Base-by-base conservation (phyloP, 2,329 filamentous ascomycete genomes). In the Domatiomyces globalis region DNA sequence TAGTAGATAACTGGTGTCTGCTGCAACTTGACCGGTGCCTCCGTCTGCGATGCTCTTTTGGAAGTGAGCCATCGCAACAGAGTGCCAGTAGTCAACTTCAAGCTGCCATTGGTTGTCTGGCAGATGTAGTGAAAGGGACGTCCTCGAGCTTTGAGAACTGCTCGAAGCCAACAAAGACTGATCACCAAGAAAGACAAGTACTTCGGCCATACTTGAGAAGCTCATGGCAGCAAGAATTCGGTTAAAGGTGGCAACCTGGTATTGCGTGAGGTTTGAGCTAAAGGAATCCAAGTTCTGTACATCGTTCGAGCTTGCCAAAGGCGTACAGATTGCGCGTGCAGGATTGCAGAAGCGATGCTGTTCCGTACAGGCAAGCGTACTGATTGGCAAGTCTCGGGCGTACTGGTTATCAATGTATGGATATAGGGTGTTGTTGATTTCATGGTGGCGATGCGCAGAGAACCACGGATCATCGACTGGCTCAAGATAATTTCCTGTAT, bases 391-490 rank as follows among this genome's bases (percentile, higher is more conserved):
- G 45, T 58, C 54, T 7, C 54, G 48, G 1, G 50, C 27, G 45
- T 46, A 58, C 18, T 51, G 46, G 5, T 20, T 52, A n/a, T 51
- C 10, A 20, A 58, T 29, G 46, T 49, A 51, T 9, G 44, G 8
- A 8, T 46, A 39, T 33, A 1, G 9, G 3, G n/a, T 43, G 5
- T 49, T 43, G 20, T 49, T 45, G 5, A 8, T 1, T 1, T 53
- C 45, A 48, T 19, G 27, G 2, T 43, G 20, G 18, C 53, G 51
- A n/a, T n/a, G n/a, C 15, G 56, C 56, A 9, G 53, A 51, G 45
- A 58, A 57, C 55, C 54, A 57, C 15, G 56, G 56, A 43, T 58
- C 56, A 25, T 57, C 43, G 15, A 58, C 43, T 36, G 42, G 18
- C 7, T 15, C 51, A n/a, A 53, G 10, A 20, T 58, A 58, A 49